Percentiles rank a stretch among this genome's conserved stretches.
Evolutionary conservation across 805 yeast species (phyloP).

Genomic region (Maudiozyma turicensis): DNA sequence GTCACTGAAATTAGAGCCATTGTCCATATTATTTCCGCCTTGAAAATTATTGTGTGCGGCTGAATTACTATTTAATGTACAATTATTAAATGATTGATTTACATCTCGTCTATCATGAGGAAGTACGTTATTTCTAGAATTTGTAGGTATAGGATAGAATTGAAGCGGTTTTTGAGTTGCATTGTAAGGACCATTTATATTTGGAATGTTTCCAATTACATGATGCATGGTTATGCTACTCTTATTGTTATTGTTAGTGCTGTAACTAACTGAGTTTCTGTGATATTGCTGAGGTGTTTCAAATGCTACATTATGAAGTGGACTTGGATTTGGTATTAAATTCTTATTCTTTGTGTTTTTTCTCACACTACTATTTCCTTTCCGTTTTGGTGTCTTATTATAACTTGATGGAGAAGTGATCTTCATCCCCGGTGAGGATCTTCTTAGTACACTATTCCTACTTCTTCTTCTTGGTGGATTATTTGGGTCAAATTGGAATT

Average conservation of each 20-base stretch:
- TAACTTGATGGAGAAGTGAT: constrained; percentile 29
- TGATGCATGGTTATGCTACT: not conserved
- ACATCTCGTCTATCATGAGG: not conserved
- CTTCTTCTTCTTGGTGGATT: constrained; percentile 36
- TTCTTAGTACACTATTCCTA: constrained; percentile 27
- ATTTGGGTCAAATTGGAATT: constrained; percentile 41
- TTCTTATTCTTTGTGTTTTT: constrained; percentile 6
- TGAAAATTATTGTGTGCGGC: no score
- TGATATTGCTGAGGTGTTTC: constrained; percentile 25
- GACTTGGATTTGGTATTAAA: constrained; percentile 21
- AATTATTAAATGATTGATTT: not conserved
- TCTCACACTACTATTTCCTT: constrained; percentile 4
- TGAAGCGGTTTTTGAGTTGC: constrained; percentile 29
- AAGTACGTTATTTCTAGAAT: constrained; percentile 1
- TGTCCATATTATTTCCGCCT: not conserved
- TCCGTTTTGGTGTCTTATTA: constrained; percentile 27
- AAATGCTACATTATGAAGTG: constrained; percentile 25
- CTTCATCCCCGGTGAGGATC: constrained; percentile 24
- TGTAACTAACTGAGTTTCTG: constrained; percentile 1
- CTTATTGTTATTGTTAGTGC: not conserved
- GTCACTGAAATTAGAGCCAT: not conserved
- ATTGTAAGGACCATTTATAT: constrained; percentile 7
- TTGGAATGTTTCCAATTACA: not conserved
- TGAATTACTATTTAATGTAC: not conserved
- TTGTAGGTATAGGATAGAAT: constrained; percentile 23